phyloP scores from a whole-genome alignment of 129 eudicot species.

The Artemisia tridentata region DNA sequence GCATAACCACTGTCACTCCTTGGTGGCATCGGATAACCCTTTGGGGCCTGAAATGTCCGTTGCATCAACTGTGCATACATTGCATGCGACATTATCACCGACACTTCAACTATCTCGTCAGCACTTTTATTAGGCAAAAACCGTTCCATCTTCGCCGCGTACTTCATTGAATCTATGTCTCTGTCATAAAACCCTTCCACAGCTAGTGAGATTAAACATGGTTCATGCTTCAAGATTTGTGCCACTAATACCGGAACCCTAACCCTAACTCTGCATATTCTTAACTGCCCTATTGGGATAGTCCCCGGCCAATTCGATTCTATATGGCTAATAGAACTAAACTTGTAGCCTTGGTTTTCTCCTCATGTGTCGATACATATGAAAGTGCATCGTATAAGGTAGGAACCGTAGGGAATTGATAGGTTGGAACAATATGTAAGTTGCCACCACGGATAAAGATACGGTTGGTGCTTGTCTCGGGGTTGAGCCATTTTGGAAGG shows the following conservation, averaged over 20 bases:
- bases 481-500: constrained; percentile 85
- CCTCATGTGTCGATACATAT: constrained; percentile 27
- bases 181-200: constrained; percentile 94
- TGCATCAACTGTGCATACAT: constrained; percentile 90
- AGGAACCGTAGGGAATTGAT: constrained; percentile 34
- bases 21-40: constrained; percentile 71
- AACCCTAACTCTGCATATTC: constrained; percentile 68
- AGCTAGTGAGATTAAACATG: constrained; percentile 61
- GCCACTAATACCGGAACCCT: constrained; percentile 74
- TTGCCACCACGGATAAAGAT: constrained; percentile 57
- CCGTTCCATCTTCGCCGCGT: constrained; percentile 67
- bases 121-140: constrained; percentile 56
- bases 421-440: constrained; percentile 44
- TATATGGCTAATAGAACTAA: constrained; percentile 36
- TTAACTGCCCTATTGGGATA: constrained; percentile 51
- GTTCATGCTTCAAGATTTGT: constrained; percentile 70
- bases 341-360: constrained; percentile 29
- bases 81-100: constrained; percentile 75
- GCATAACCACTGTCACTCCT: constrained; percentile 52
- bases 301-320: constrained; percentile 41
- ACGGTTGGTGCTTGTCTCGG: constrained; percentile 60
- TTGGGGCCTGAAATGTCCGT: constrained; percentile 88
- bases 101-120: constrained; percentile 68
- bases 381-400: constrained; percentile 35
- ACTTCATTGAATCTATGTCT: constrained; percentile 83